Percentiles rank a stretch among this genome's conserved stretches.
These are phyloP conservation scores for Yamadazyma trypodendri DNA, from an alignment of 1,139 yeast genomes.

Conservation along the genomic window DNA sequence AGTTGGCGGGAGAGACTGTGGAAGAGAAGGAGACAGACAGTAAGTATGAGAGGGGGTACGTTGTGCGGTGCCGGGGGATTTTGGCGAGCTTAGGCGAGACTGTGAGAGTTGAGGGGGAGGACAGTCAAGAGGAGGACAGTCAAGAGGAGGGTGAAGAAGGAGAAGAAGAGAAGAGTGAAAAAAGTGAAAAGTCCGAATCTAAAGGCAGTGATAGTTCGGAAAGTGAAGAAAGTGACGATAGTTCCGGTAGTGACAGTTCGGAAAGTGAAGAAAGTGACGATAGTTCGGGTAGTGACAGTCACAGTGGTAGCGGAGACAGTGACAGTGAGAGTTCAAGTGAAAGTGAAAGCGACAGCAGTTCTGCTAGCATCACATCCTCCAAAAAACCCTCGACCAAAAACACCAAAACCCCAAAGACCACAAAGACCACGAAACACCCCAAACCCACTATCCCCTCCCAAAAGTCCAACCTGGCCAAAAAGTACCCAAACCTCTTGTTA, in stretches of 20 bases:
- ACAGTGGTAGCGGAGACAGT: constrained; percentile 1
- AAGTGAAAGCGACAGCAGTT: constrained; percentile 1
- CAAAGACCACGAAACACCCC: not conserved
- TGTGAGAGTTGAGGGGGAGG: constrained; percentile 36
- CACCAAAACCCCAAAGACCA: not conserved
- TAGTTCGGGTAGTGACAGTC: not conserved
- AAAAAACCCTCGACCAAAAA: not conserved
- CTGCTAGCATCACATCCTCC: not conserved
- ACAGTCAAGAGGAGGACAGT: constrained; percentile 11
- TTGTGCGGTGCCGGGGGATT: constrained; percentile 43
- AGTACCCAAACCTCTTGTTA: constrained; percentile 3
- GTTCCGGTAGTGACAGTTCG: not conserved
- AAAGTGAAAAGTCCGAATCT: constrained; percentile 7
- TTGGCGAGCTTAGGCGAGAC: constrained; percentile 35
- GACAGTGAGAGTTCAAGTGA: not conserved
- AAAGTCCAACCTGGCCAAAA: not conserved
- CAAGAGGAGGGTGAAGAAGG: constrained; percentile 9
- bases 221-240: constrained; percentile 2
- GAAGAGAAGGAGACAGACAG: constrained; percentile 19
- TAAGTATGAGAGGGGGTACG: constrained; percentile 35
- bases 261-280: too few relatives aligned
- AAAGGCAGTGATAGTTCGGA: not conserved
- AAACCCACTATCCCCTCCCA: not conserved
- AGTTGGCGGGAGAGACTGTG: constrained; percentile 25
- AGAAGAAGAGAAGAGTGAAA: constrained; percentile 13